Base-by-base conservation (phyloP, 768 basidiomycete species). In the Tylopilus cervinicoccineus region DNA sequence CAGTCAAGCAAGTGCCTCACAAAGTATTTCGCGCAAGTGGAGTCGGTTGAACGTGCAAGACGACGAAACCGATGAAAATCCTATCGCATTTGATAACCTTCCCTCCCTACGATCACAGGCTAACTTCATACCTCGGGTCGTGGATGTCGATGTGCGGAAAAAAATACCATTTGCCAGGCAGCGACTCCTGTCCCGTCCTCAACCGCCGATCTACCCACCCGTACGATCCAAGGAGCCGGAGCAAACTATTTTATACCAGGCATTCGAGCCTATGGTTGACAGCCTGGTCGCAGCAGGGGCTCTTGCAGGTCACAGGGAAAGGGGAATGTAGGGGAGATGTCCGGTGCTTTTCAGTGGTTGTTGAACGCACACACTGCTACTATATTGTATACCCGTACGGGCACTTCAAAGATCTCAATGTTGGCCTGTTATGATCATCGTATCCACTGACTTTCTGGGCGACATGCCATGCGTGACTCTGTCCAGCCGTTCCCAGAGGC, bases 11-110 rank as follows among this genome's bases (percentile, higher is more conserved):
- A 58, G 48, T 20, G 42, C 48, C 4, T 43, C 55, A 5, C 56
- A 50, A 43, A 26, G 45, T 3, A 33, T 61, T 29, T 50, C 60
- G 27, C 70, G 69, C 41, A 67, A 55, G 47, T 67, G 71, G 70
- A 65, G 57, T 34, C 54, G 62, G 34, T 43, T 70, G 50, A 41
- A 58, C 11, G 57, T 53, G 10, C 64, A 56, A 26, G 65, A 59
- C 24, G 49, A 44, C 3, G 62, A 62, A 14, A 45, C 43, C 11
- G 46, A 55, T 10, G 47, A 45, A 3, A 11, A 54, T 20, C 48
- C 46, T 2, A 54, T 63, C 13, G 29, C 44, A 20, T 58, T 72
- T 24, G 53, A 57, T 6, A 47, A 66, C 45, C 52, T 70, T n/a
- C 29, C 50, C 19, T 32, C 37, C 13, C n/a, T 27, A 6, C 3